A percentile compares a stretch with the other conserved stretches of the same genome.
These are phyloP conservation scores for Botrytis cinerea DNA, from an alignment of 2,329 filamentous ascomycete genomes.

Conservation along the genomic window DNA sequence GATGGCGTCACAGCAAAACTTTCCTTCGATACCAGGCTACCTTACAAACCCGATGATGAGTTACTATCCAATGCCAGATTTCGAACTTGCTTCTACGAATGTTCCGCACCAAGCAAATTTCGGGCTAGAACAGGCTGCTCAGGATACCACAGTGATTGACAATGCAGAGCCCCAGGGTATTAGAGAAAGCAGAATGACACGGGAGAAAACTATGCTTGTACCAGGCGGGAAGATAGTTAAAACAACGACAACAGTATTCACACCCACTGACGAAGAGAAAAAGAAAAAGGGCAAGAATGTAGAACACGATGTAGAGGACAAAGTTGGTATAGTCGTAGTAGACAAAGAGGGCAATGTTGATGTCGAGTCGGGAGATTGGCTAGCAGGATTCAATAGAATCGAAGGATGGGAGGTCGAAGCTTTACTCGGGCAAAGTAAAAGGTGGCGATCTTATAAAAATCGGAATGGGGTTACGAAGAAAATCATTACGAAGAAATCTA, in stretches of 20 bases:
- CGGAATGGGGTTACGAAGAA: background rate
- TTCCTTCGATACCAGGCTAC: background rate
- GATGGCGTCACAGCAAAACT: constrained; percentile 3
- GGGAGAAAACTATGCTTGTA: constrained; percentile 20
- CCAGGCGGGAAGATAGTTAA: constrained; percentile 17
- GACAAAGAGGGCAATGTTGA: constrained; percentile 23
- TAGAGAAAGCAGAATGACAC: constrained; percentile 23
- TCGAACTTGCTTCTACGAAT: background rate
- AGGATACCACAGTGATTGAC: background rate
- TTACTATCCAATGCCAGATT: background rate
- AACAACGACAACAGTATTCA: constrained; percentile 14
- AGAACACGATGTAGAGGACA: background rate
- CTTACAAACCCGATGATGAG: background rate
- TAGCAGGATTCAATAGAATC: constrained; percentile 15
- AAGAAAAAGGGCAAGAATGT: background rate
- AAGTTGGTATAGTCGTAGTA: constrained; percentile 20
- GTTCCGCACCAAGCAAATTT: background rate
- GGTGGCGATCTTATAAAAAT: background rate
- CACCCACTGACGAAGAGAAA: constrained; percentile 3
- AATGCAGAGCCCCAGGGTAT: constrained; percentile 4
- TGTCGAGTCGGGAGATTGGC: constrained; percentile 19
- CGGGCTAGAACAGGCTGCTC: background rate
- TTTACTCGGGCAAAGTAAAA: constrained; percentile 10
- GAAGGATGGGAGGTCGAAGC: constrained; percentile 23
- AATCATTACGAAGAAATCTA: background rate